Conservation (phyloP, 2,329 filamentous ascomycete genomes). For the Fusarium odoratissimum region DNA sequence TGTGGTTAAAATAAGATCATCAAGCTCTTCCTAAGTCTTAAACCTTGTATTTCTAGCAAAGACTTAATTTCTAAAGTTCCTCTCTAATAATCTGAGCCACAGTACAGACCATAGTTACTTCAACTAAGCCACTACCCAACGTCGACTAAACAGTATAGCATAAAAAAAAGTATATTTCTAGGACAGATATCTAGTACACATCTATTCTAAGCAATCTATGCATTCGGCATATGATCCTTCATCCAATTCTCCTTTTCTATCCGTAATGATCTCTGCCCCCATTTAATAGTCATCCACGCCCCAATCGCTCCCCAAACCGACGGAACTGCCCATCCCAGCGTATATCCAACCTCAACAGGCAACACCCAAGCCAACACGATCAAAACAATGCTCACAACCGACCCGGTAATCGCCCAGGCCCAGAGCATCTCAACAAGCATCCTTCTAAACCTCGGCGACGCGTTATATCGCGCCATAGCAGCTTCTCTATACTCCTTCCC, state of each 20-base stretch:
- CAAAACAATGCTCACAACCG: slow-evolving; percentile 1
- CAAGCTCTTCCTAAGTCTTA: too few relatives aligned
- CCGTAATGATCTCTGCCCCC: slow-evolving; percentile 27
- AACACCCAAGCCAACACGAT: slow-evolving; percentile 17
- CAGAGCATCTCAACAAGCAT: slow-evolving; percentile 31
- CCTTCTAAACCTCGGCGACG: slow-evolving; percentile 21
- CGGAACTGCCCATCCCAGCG: slow-evolving; percentile 20
- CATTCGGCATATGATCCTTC: neutral
- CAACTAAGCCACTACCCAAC: rapidly evolving
- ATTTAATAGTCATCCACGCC: slow-evolving; percentile 24
- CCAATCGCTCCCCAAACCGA: slow-evolving; percentile 26
- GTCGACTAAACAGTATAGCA: rapidly evolving
- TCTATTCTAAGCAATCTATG: neutral
- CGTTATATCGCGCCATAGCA: slow-evolving; percentile 20
- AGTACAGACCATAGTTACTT: rapidly evolving
- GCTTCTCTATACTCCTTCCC: slow-evolving; percentile 26
- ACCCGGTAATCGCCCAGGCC: slow-evolving; percentile 16
- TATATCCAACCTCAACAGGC: slow-evolving; percentile 18
- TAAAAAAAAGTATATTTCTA: neutral
- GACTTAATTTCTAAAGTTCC: too few relatives aligned
- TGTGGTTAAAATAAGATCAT: too few relatives aligned
- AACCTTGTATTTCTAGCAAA: too few relatives aligned
- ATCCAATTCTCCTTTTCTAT: slow-evolving; percentile 32
- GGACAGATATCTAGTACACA: neutral
- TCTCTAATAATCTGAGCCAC: too few relatives aligned